Percentiles rank a stretch among this genome's conserved stretches.
phyloP scores from a whole-genome alignment of 2,329 filamentous ascomycete genomes.

The Neopestalotiopsis sp. region DNA sequence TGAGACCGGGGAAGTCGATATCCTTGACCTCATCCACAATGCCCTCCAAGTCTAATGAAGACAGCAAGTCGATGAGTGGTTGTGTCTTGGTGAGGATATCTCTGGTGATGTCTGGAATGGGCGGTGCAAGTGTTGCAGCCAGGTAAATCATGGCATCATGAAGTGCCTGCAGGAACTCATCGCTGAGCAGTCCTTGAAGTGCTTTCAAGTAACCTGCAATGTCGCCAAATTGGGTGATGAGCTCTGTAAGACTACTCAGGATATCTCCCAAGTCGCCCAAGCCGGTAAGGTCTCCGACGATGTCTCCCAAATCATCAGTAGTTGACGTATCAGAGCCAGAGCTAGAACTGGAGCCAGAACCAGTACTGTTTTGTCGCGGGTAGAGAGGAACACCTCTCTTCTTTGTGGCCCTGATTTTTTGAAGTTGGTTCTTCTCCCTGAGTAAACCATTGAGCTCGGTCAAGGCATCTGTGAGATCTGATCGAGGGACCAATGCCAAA shows the following conservation, averaged over 20 bases:
- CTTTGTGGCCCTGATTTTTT: not conserved
- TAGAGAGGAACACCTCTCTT: conserved; percentile 26
- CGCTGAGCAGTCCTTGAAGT: conserved; percentile 36
- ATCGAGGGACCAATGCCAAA: conserved; percentile 48
- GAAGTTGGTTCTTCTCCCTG: conserved; percentile 36
- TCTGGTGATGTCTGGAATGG: conserved; percentile 35
- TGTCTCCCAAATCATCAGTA: conserved; percentile 24
- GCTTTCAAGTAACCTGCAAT: conserved; percentile 35
- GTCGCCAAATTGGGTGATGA: conserved; percentile 33
- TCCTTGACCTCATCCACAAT: conserved; percentile 33
- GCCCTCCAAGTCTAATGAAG: conserved; percentile 31
- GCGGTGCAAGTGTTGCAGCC: conserved; percentile 41
- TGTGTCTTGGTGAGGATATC: conserved; percentile 33
- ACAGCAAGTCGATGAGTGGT: conserved; percentile 33
- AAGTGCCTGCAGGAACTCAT: conserved; percentile 44
- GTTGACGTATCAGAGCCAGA: conserved; percentile 16
- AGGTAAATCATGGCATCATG: conserved; percentile 48
- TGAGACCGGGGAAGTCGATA: conserved; percentile 39
- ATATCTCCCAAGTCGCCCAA: conserved; percentile 33
- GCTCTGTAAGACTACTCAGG: conserved; percentile 27
- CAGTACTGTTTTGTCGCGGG: conserved; percentile 30
- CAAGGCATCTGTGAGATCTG: conserved; percentile 49
- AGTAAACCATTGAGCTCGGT: conserved; percentile 47
- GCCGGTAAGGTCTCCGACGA: conserved; percentile 21
- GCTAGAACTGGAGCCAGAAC: conserved; percentile 23